Percentiles rank a stretch among this genome's conserved stretches.
Evolutionary conservation across 495 filamentous ascomycete species (phyloP).

Genomic region (Evansstolkia leycettana): DNA sequence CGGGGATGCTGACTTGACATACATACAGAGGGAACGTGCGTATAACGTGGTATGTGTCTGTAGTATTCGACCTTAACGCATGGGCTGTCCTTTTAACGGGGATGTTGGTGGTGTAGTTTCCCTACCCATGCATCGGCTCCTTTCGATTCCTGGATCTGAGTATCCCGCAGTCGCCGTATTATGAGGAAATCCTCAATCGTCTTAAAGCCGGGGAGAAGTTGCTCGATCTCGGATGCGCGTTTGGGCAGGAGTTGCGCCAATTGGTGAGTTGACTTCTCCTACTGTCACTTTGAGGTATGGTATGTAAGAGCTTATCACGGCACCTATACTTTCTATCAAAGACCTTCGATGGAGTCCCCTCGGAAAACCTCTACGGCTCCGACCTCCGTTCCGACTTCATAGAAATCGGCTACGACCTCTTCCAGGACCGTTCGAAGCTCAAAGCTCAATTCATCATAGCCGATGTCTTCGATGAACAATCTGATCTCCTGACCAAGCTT

Average conservation of each 20-base stretch:
- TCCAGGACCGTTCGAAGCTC: constrained; percentile 25
- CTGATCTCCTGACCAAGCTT: constrained; percentile 18
- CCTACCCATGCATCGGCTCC: constrained; percentile 41
- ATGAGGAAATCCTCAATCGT: constrained; percentile 26
- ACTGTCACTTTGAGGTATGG: too few relatives aligned
- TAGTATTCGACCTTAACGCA: too few relatives aligned
- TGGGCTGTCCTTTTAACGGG: too few relatives aligned
- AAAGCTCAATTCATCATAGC: constrained; percentile 33
- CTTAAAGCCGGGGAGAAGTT: constrained; percentile 23
- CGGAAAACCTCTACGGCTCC: constrained; percentile 11
- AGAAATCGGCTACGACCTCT: constrained; percentile 36
- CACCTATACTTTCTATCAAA: too few relatives aligned
- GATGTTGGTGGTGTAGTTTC: too few relatives aligned
- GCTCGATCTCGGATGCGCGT: constrained; percentile 29
- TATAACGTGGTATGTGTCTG: too few relatives aligned
- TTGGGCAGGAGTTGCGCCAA: constrained; percentile 25
- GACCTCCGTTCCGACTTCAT: constrained; percentile 30
- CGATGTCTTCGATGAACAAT: constrained; percentile 38
- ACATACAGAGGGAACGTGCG: too few relatives aligned
- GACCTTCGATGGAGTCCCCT: constrained; percentile 11
- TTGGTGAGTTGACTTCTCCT: constrained; percentile 11
- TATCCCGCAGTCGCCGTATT: constrained; percentile 16
- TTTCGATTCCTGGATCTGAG: constrained; percentile 39
- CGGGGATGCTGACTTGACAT: too few relatives aligned
- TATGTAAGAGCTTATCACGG: too few relatives aligned